Evolutionary conservation across 2,329 filamentous ascomycete genomes (phyloP).

Genomic region (Pezicula radicicola): DNA sequence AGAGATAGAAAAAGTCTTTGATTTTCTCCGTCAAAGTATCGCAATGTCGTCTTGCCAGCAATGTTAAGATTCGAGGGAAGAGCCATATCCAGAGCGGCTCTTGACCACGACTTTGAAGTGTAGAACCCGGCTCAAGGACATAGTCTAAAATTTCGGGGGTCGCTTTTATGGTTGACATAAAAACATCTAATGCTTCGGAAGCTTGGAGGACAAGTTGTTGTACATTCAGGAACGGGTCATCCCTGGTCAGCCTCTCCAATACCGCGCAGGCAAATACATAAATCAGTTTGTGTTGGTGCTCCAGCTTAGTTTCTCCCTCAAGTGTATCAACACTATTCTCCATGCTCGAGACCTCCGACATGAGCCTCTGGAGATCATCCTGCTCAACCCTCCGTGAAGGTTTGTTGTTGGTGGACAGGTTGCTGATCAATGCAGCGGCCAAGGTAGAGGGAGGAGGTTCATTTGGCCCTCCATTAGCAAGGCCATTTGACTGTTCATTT

Average conservation of each 20-base stretch:
- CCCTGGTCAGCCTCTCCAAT: conserved; percentile 64
- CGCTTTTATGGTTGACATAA: conserved; percentile 71
- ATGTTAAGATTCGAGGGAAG: conserved; percentile 53
- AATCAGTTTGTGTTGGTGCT: conserved; percentile 81
- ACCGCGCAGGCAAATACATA: conserved; percentile 80
- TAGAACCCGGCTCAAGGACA: conserved; percentile 35
- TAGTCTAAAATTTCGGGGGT: conserved; percentile 66
- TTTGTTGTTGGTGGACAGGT: conserved; percentile 64
- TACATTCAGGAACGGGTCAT: conserved; percentile 63
- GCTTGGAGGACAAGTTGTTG: conserved; percentile 56
- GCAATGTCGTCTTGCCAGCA: conserved; percentile 52
- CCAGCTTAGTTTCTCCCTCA: conserved; percentile 60
- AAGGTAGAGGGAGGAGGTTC: conserved; percentile 71
- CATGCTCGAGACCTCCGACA: conserved; percentile 54
- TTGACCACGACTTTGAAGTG: conserved; percentile 47
- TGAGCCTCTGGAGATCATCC: conserved; percentile 72
- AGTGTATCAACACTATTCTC: conserved; percentile 50
- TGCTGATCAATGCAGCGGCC: conserved; percentile 82
- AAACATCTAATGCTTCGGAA: conserved; percentile 72
- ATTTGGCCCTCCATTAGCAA: conserved; percentile 10
- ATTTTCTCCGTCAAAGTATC: conserved; percentile 46
- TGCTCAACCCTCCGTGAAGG: conserved; percentile 63
- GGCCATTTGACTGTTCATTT: conserved; percentile 7
- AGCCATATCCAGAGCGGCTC: conserved; percentile 67
- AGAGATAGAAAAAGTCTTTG: conserved; percentile 48